Conservation (phyloP, 129 eudicot genomes). For the Lactuca saligna region DNA sequence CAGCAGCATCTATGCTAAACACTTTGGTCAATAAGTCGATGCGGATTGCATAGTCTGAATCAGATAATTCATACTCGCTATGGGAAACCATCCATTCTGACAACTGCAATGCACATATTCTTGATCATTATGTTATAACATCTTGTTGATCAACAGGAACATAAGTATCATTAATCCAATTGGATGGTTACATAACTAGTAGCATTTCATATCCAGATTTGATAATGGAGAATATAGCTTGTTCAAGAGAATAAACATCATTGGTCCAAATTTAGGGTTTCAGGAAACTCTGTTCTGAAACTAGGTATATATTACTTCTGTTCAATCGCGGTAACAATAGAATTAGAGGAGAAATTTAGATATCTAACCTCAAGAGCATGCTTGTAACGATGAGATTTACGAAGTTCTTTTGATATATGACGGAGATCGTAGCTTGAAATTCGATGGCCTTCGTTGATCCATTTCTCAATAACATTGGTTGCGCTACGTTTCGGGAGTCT, state of each 20-base stretch:
- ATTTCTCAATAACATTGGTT: slow-evolving; percentile 68
- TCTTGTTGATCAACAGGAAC: too few species aligned
- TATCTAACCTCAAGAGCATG: slow-evolving; percentile 89
- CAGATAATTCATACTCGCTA: slow-evolving; percentile 55
- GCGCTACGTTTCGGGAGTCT: slow-evolving; percentile 91
- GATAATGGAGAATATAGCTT: background rate
- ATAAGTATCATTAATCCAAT: background rate
- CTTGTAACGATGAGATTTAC: slow-evolving; percentile 69
- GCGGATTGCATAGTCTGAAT: slow-evolving; percentile 81
- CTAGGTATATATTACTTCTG: background rate
- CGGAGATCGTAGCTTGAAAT: slow-evolving; percentile 64
- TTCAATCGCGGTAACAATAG: background rate
- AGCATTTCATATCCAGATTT: slow-evolving; percentile 4
- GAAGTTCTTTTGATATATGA: slow-evolving; percentile 63
- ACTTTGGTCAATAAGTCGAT: slow-evolving; percentile 84
- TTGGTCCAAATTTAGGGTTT: slow-evolving; percentile 4
- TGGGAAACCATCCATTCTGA: slow-evolving; percentile 94
- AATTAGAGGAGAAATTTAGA: background rate
- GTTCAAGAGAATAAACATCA: background rate
- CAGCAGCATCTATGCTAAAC: slow-evolving; percentile 92
- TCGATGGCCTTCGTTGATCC: slow-evolving; percentile 68
- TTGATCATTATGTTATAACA: background rate
- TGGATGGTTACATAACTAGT: background rate
- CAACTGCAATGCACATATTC: slow-evolving; percentile 51
- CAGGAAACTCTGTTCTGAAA: slow-evolving; percentile 3